A percentile compares a stretch with the other conserved stretches of the same genome.
phyloP scores from a whole-genome alignment of 768 basidiomycete genomes.

The Dacryopinax primogenitus region DNA sequence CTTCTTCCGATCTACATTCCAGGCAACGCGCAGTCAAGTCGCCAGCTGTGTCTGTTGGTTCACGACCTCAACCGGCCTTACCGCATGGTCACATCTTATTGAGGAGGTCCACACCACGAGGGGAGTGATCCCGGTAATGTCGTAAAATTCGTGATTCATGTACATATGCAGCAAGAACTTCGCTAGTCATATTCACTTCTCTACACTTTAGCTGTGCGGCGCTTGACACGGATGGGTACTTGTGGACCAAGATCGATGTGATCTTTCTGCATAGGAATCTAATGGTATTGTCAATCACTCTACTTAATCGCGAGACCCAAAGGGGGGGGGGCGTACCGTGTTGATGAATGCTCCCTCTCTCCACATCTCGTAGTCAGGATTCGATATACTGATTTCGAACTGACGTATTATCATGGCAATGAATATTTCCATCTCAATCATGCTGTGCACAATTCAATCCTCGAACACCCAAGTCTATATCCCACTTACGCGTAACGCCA shows the following conservation, averaged over 20 bases:
- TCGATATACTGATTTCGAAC: conserved; percentile 1
- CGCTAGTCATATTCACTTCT: too few relatives aligned
- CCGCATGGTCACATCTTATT: too few relatives aligned
- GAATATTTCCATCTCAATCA: conserved; percentile 1
- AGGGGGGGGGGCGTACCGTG: not conserved
- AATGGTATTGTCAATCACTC: not conserved
- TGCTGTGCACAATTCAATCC: not conserved
- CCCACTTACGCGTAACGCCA: not conserved
- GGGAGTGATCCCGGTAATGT: too few relatives aligned
- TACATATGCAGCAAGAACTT: too few relatives aligned
- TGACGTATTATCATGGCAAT: not conserved
- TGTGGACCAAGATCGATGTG: not conserved
- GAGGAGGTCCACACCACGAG: too few relatives aligned
- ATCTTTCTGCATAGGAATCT: conserved; percentile 7
- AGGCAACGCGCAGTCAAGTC: too few relatives aligned
- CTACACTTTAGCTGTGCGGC: not conserved
- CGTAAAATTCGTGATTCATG: too few relatives aligned
- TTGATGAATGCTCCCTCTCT: conserved; percentile 3
- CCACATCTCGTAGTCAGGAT: not conserved
- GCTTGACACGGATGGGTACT: not conserved
- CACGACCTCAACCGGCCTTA: too few relatives aligned
- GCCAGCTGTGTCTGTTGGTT: too few relatives aligned
- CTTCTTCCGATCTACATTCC: too few relatives aligned
- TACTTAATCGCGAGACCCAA: not conserved
- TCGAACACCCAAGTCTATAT: too few relatives aligned